Base-by-base conservation (phyloP, 352 stramenopile genomes). In the Plasmopara viticola region DNA sequence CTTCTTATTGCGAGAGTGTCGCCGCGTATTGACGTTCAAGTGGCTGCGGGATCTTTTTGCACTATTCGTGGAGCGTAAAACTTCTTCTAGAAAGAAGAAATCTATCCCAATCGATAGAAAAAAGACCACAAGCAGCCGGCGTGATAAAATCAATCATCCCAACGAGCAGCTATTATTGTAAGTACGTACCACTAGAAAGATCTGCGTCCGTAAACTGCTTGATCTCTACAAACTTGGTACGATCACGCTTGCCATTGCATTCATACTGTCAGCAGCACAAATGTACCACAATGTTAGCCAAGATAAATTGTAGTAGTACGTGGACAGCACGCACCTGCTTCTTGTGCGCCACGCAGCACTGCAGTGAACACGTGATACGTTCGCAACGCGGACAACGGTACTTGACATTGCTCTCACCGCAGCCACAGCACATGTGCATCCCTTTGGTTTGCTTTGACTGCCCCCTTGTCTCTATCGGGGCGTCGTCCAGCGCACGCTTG, bases 321-420 rank as follows among this genome's bases (percentile, higher is more conserved):
- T 25, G 15, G 9, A 20, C 5, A 8, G 12, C 14, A 60, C 65
- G 17, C 45, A 84, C 83, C 68, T 86, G 43, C 34, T 84, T 89
- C 68, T 94, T 94, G 69, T 94, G 83, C 10, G 56, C 72, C 18
- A 90, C 43, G 47, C 83, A 94, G 66, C 83, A 94, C 13, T 64
- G 57, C 43, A 94, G 60, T 40, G 80, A 90, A 56, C 83, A 94
- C 48, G 83, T 90, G 64, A 90, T 74, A 53, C 80, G 75, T 57
- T 94, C 83, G 51, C 83, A 94, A 48, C 78, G 69, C 34, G 83
- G 83, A 72, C 83, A 94, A 44, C 83, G 80, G 57, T 94, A 94
- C 67, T 94, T 94, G 65, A 90, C 75, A 43, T 78, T 60, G 15
- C 17, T 57, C 9, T 56, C 62, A 29, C 56, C 59, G 45, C 83